Evolutionary conservation across 441 rosid genomes (phyloP), one percentile per base, ranked within the genome.

Genomic region (Pelargonium fulgidum): DNA sequence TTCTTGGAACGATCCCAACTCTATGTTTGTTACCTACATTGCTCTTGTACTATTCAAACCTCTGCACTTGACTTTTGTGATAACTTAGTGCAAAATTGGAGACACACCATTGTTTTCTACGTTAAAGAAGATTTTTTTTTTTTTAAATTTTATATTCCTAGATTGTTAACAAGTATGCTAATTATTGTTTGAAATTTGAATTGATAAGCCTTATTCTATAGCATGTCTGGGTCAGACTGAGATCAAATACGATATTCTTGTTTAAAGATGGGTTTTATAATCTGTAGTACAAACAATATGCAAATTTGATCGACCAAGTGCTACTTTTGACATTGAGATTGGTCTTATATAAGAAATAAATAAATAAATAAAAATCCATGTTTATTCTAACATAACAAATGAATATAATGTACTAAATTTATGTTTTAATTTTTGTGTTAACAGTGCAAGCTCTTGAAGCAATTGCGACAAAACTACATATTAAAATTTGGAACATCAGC

Each of bases 361-460:
- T 1, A 26, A 26, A 24, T 24, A 24, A 26, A 26, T 1, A 36
- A 6, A 36, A 36, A 36, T 3, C 11, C 48, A 36, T 36, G 41
- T 6, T 5, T 4, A 1, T 36, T 36, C 41, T 36, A 36, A 36
- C 41, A 6, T 36, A 36, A 36, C 41, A 36, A 5, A 36, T 36
- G 41, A 6, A 4, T 56, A 56, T n/a, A 17, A 56, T 56, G 16
- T 56, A 20, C 10, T 54, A 16, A 54, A 54, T 56, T 56, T 36
- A 2, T 19, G 61, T 54, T 54, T 17, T 17, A 56, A 22, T 56
- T 56, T 17, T 1, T 7, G 10, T 17, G 26, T 7, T 7, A 7
- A 10, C 63, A 58, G 63, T 58, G 29, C 63, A 58, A 58, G 63
- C 63, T 2, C 63, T 58, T 58, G 26, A 58, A 58, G 63, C 63